Evolutionary conservation across 257 asterid species (phyloP).

Genomic region (Rubia yunnanensis): DNA sequence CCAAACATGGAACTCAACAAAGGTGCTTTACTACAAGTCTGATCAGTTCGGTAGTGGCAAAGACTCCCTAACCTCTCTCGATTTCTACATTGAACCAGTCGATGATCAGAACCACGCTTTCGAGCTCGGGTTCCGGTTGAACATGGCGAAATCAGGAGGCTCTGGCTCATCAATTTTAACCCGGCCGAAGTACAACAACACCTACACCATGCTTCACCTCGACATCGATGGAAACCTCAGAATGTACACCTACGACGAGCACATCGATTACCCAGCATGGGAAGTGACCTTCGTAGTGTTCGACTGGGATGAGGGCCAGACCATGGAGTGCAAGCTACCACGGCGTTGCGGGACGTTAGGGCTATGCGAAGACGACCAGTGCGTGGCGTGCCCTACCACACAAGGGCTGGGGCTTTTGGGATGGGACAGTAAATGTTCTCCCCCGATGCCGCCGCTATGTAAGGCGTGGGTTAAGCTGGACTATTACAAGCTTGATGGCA

Average conservation of each 20-base stretch:
- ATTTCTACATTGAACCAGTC: neutral
- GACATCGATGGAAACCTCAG: neutral
- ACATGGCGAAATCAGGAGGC: neutral
- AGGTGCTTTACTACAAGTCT: neutral
- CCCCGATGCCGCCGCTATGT: constrained; percentile 31
- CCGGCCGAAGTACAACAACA: neutral
- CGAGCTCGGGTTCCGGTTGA: neutral
- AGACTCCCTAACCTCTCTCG: neutral
- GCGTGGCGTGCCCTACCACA: constrained; percentile 1
- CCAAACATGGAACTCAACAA: neutral
- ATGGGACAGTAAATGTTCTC: constrained; percentile 30
- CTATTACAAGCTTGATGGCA: neutral
- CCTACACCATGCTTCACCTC: neutral
- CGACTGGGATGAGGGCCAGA: neutral
- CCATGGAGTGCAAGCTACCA: neutral
- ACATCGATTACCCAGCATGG: neutral
- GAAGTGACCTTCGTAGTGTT: neutral
- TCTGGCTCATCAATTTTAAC: neutral
- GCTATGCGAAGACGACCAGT: neutral
- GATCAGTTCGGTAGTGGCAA: neutral
- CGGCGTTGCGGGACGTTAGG: neutral
- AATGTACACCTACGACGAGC: neutral
- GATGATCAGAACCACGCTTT: neutral
- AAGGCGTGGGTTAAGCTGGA: constrained; percentile 15
- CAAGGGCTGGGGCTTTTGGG: constrained; percentile 26